These are phyloP conservation scores for Exophiala sp. DNA, from an alignment of 2,329 filamentous ascomycete genomes.

Conservation along the genomic window DNA sequence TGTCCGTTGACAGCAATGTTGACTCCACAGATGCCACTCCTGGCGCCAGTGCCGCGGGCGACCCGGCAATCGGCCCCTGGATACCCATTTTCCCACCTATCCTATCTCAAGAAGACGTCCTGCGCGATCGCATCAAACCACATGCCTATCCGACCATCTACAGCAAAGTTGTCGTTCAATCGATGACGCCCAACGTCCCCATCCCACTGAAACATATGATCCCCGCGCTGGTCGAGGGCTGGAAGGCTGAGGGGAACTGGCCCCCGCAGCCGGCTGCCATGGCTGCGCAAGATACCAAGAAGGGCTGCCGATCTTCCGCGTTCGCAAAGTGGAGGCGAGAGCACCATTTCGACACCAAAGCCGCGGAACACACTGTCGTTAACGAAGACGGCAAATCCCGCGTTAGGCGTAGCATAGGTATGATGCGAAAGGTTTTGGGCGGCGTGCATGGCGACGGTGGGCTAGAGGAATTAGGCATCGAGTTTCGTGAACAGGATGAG, in stretches of 20 bases:
- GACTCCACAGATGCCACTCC: conserved; percentile 1
- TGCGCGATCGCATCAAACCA: conserved; percentile 70
- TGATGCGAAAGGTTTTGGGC: conserved; percentile 19
- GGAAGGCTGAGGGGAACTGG: conserved; percentile 93
- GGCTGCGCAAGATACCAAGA: conserved; percentile 12
- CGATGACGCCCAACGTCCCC: conserved; percentile 75
- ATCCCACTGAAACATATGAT: conserved; percentile 81
- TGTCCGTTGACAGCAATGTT: conserved; percentile 11
- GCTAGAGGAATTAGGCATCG: conserved; percentile 20
- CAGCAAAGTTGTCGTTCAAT: conserved; percentile 76
- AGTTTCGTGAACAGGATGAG: conserved; percentile 21
- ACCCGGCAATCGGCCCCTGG: conserved; percentile 46
- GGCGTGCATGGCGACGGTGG: conserved; percentile 6
- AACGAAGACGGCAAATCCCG: conserved; percentile 11
- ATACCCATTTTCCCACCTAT: conserved; percentile 69
- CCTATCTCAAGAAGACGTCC: conserved; percentile 65
- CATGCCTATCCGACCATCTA: conserved; percentile 75
- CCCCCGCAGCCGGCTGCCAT: conserved; percentile 52
- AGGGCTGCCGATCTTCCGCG: conserved; percentile 14
- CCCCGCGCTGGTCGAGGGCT: conserved; percentile 74
- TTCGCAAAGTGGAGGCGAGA: conserved; percentile 21
- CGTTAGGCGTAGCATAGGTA: conserved; percentile 18
- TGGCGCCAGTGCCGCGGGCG: neutral
- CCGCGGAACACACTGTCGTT: conserved; percentile 1
- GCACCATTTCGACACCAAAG: conserved; percentile 7